phyloP scores from a whole-genome alignment of 106 monocot genomes.

The Posidonia australis region DNA sequence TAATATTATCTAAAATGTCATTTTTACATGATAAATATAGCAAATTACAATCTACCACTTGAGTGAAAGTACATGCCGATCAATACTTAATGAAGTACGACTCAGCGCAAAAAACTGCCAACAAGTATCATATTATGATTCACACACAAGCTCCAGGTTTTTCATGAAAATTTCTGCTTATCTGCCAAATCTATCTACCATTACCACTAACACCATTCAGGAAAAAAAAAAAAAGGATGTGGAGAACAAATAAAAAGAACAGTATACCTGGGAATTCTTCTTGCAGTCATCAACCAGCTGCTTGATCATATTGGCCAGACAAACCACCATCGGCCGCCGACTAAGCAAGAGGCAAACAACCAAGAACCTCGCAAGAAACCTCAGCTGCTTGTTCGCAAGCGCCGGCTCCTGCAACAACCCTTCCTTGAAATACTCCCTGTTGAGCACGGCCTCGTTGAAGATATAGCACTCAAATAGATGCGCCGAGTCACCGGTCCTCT shows the following conservation, averaged over 20 bases:
- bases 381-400: slow-evolving; percentile 64
- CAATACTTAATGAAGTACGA: no score
- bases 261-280: slow-evolving; percentile 18
- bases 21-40: no score
- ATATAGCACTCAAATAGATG: slow-evolving; percentile 11
- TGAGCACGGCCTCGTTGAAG: slow-evolving; percentile 20
- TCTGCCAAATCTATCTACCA: no score
- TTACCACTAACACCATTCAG: no score
- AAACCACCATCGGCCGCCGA: slow-evolving; percentile 47
- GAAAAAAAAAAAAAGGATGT: background rate
- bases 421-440: slow-evolving; percentile 17
- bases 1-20: no score
- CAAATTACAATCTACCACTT: no score
- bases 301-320: slow-evolving; percentile 22
- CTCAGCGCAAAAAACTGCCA: no score
- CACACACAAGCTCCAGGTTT: no score
- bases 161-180: no score
- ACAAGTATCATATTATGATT: no score
- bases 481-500: slow-evolving; percentile 13
- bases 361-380: slow-evolving; percentile 37
- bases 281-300: slow-evolving; percentile 25
- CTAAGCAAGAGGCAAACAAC: slow-evolving; percentile 27
- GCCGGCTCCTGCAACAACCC: slow-evolving; percentile 21
- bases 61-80: no score
- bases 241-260: background rate